A percentile compares a stretch with the other conserved stretches of the same genome.
Conservation (phyloP, 2,329 filamentous ascomycete genomes). For the Talaromyces albobiverticillius region DNA sequence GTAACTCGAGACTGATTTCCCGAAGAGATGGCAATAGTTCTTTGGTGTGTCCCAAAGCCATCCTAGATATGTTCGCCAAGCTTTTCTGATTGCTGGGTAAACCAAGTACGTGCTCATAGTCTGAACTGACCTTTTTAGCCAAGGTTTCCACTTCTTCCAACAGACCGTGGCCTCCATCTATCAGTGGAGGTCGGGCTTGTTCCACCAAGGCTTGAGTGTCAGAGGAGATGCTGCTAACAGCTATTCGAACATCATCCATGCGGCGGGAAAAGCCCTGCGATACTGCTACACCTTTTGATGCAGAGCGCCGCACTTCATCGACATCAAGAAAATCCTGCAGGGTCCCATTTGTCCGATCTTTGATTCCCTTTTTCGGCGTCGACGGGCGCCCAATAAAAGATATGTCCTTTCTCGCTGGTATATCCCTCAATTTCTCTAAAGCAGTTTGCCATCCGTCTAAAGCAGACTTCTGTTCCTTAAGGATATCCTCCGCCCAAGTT, state of each 20-base stretch:
- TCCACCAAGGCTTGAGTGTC: conserved; percentile 46
- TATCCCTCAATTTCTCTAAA: conserved; percentile 35
- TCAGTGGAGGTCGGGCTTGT: conserved; percentile 49
- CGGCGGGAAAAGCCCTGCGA: conserved; percentile 60
- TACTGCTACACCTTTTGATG: conserved; percentile 59
- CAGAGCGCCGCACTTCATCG: conserved; percentile 69
- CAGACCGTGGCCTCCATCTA: conserved; percentile 65
- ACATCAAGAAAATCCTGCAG: conserved; percentile 74
- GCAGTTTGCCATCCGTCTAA: conserved; percentile 44
- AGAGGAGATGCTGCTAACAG: conserved; percentile 58
- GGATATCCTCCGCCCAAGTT: conserved; percentile 43
- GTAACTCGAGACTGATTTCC: conserved; percentile 56
- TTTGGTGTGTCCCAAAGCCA: conserved; percentile 61
- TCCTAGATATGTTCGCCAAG: conserved; percentile 60
- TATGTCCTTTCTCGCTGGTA: conserved; percentile 45
- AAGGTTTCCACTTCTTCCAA: conserved; percentile 83
- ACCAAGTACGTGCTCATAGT: conserved; percentile 73
- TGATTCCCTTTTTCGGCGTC: conserved; percentile 39
- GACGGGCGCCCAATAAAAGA: conserved; percentile 38
- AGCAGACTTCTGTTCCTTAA: conserved; percentile 43
- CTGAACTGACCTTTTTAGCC: conserved; percentile 79
- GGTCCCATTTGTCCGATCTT: conserved; percentile 52
- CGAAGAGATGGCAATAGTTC: conserved; percentile 61
- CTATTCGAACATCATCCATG: conserved; percentile 60
- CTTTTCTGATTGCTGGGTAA: conserved; percentile 67